Evolutionary conservation across 345 rosid genomes (phyloP).

Genomic region (Reutealis trisperma): DNA sequence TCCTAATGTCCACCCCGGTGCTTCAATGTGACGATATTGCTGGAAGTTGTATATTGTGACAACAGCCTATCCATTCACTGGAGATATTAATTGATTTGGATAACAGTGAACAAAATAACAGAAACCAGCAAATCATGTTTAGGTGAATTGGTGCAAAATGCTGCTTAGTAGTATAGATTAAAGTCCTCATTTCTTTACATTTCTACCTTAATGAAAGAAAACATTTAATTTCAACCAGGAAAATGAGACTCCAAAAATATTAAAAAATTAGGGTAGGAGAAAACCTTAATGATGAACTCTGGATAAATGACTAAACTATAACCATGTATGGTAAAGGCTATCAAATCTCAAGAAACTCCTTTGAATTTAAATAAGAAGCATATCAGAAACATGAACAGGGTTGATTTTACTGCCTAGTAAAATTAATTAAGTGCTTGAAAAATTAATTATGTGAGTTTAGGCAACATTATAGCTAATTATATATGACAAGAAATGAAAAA

Average conservation of each 20-base stretch:
- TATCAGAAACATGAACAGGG: not conserved
- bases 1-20: slow-evolving; percentile 83
- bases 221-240: not conserved
- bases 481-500: not conserved
- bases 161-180: not conserved
- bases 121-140: not conserved
- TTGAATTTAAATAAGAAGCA: not conserved
- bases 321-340: too few relatives aligned
- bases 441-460: not conserved
- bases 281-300: not conserved
- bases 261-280: not conserved
- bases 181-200: not conserved
- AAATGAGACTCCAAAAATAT: not conserved
- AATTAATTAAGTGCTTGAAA: not conserved
- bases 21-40: slow-evolving; percentile 76
- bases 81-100: not conserved
- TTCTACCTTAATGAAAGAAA: not conserved
- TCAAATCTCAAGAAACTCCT: not conserved
- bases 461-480: not conserved
- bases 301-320: not conserved
- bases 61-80: slow-evolving; percentile 50
- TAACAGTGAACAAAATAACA: not conserved
- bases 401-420: not conserved
- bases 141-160: not conserved
- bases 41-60: slow-evolving; percentile 81